Evolutionary conservation across 2,329 filamentous ascomycete species (phyloP).

Genomic region (Epichloe scottii): DNA sequence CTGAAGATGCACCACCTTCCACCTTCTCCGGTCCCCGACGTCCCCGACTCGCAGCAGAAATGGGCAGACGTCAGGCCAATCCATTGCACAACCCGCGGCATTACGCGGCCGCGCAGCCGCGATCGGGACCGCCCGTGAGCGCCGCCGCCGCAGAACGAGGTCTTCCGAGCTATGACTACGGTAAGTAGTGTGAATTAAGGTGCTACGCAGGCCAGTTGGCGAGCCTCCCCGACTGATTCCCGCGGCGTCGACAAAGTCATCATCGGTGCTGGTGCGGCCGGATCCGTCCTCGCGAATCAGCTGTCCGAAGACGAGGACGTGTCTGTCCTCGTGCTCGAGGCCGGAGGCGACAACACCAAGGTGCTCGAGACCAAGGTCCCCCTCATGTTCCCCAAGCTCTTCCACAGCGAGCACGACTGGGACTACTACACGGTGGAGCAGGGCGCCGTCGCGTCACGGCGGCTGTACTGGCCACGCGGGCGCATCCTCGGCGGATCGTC

Average conservation of each 20-base stretch:
- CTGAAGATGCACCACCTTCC: not conserved
- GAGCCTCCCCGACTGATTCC: not conserved
- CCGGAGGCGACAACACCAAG: constrained; percentile 9
- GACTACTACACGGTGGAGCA: constrained; percentile 12
- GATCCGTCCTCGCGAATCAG: constrained; percentile 18
- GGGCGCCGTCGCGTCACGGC: constrained; percentile 10
- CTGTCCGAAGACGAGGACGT: constrained; percentile 14
- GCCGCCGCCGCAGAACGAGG: constrained; percentile 1
- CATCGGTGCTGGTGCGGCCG: constrained; percentile 17
- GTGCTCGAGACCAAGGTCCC: constrained; percentile 10
- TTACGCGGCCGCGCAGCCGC: constrained; percentile 1
- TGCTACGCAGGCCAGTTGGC: not conserved
- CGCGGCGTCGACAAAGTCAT: constrained; percentile 8
- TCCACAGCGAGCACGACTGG: constrained; percentile 14
- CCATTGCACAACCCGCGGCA: constrained; percentile 5
- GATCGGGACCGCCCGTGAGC: constrained; percentile 3
- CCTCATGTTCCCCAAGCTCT: constrained; percentile 10
- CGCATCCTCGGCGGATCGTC: constrained; percentile 13
- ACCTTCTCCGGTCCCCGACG: not conserved
- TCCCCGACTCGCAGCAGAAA: not conserved
- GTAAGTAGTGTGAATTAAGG: not conserved
- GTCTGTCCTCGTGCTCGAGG: constrained; percentile 10
- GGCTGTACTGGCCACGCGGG: constrained; percentile 13
- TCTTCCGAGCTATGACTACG: constrained; percentile 6
- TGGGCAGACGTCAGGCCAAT: constrained; percentile 3